These are phyloP conservation scores for Tuber aestivum DNA, from an alignment of 495 filamentous ascomycete species.

Conservation along the genomic window DNA sequence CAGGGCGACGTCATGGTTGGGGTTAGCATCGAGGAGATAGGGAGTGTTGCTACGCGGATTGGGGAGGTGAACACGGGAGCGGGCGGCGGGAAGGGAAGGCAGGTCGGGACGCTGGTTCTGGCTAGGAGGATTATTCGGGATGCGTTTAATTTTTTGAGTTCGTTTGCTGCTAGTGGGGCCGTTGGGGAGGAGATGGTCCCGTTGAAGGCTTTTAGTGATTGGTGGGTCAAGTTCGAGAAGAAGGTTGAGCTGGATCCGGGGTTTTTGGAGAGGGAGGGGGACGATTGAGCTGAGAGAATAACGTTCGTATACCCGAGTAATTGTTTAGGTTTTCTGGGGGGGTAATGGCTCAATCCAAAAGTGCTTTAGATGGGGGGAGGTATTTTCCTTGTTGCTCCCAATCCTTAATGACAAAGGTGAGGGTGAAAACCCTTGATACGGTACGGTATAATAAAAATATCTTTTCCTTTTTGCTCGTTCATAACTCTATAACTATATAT, in stretches of 20 bases:
- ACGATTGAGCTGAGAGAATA: slow-evolving; percentile 33
- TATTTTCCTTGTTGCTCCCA: neutral
- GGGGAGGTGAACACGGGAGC: slow-evolving; percentile 43
- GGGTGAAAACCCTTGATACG: neutral
- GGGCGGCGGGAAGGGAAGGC: slow-evolving; percentile 31
- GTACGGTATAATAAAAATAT: neutral
- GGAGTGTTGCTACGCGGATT: slow-evolving; percentile 64
- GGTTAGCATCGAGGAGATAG: slow-evolving; percentile 71
- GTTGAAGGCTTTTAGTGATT: slow-evolving; percentile 83
- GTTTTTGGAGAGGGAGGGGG: slow-evolving; percentile 77
- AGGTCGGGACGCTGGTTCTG: slow-evolving; percentile 60
- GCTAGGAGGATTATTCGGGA: slow-evolving; percentile 92
- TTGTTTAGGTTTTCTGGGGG: neutral
- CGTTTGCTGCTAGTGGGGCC: slow-evolving; percentile 60
- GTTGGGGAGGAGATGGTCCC: slow-evolving; percentile 71
- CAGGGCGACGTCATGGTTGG: slow-evolving; percentile 60
- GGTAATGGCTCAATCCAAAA: slow-evolving; percentile 10
- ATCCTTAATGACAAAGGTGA: neutral
- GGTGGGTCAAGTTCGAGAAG: slow-evolving; percentile 96
- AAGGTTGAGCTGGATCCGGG: slow-evolving; percentile 76
- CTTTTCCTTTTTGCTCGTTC: slow-evolving; percentile 14
- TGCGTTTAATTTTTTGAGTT: slow-evolving; percentile 93
- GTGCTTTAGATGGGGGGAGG: slow-evolving; percentile 12
- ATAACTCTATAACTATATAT: slow-evolving; percentile 24
- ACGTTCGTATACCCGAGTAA: neutral